Evolutionary conservation across 1,284 basidiomycete genomes (phyloP).

Genomic region (Sporisorium iseilematis-ciliati): DNA sequence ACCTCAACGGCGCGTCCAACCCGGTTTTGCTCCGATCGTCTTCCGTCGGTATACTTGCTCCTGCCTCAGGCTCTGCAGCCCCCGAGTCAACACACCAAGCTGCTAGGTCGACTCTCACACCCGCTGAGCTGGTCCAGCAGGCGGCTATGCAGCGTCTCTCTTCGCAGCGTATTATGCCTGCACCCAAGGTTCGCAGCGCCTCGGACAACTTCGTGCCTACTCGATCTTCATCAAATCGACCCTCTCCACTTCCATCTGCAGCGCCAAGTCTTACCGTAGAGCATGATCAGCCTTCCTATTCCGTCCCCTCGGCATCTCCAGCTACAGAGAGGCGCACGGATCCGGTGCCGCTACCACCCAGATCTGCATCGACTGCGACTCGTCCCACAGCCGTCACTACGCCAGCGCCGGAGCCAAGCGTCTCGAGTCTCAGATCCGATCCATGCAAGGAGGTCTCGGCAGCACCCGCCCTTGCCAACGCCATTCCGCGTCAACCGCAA

Average conservation of each 20-base stretch:
- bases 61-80: neutral
- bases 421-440: slow-evolving; percentile 5
- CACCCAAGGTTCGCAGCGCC: slow-evolving; percentile 10
- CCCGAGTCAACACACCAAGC: slow-evolving; percentile 2
- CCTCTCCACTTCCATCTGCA: neutral
- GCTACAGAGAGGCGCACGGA: slow-evolving; percentile 4
- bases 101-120: slow-evolving; percentile 4
- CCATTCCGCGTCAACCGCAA: neutral
- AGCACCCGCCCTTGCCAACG: neutral
- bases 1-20: neutral
- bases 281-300: neutral
- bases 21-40: slow-evolving; percentile 22
- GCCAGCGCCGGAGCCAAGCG: slow-evolving; percentile 24
- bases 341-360: neutral
- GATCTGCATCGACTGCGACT: neutral
- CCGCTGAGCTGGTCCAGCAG: slow-evolving; percentile 40
- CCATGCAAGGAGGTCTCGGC: neutral
- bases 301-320: neutral
- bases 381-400: slow-evolving; percentile 10
- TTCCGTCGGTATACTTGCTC: slow-evolving; percentile 8
- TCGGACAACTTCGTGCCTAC: slow-evolving; percentile 18
- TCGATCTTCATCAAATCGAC: slow-evolving; percentile 6
- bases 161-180: slow-evolving; percentile 35
- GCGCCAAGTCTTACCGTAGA: neutral
- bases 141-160: slow-evolving; percentile 48